Base-by-base conservation (phyloP, 305 asterid species). In the Lippia alba region DNA sequence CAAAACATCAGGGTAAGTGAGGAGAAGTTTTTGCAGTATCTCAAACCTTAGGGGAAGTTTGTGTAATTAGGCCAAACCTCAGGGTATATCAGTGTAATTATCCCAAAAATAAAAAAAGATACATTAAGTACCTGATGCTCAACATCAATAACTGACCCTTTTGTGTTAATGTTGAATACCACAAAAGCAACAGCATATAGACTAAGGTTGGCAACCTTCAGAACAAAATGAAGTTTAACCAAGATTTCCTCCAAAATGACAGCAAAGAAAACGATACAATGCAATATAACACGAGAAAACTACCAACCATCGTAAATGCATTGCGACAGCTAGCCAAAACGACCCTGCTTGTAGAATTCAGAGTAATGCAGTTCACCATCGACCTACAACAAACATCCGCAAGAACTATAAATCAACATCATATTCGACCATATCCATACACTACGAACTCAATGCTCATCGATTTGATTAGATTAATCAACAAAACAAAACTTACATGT, bases 341-440 rank as follows among this genome's bases (percentile, higher is more conserved):
- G 60, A 87, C 97, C 83, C 97, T 83, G 88, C 94, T 92, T 8
- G 97, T 82, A n/a, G 97, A 87, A 61, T 89, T 89, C 79, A 92
- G 80, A 64, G 97, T 90, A 67, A 92, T 92, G 91, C 96, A 92
- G 83, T 90, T 92, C 87, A 92, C 97, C 98, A 92, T 90, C 5
- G 98, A 90, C 98, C 96, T 92, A 71, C 78, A 81, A 79, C 12
- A 59, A 62, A 72, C 6, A 74, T 20, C 32, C 59, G 62, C 51
- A 62, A 20, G 33, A 44, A 49, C 9, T 9, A 39, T 39, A 39
- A 39, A 39, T 24, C 30, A 24, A 24, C 3, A 24, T 24, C 30
- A 24, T 24, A 24, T 24, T 24, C 30, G 30, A 24, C 2, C 30
- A 24, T 24, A 24, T 3, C 2, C 30, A 24, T 24, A 24, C 30